Conservation (phyloP, 441 rosid species). For the Gossypium schwendimanii region DNA sequence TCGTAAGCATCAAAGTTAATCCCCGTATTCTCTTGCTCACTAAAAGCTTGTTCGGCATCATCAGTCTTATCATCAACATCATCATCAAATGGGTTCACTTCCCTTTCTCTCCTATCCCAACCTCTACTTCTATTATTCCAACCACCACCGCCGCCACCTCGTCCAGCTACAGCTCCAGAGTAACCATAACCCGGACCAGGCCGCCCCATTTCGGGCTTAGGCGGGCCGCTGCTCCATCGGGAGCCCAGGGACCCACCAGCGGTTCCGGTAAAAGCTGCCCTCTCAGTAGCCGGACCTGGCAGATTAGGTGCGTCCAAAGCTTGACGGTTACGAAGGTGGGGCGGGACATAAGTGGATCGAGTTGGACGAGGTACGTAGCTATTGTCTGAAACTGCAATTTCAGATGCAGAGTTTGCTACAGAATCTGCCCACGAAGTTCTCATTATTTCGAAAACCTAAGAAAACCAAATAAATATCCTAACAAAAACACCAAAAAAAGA, state of each 20-base stretch:
- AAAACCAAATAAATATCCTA: background rate
- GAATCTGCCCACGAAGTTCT: constrained; percentile 78
- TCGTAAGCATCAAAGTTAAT: constrained; percentile 91
- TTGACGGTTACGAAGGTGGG: constrained; percentile 59
- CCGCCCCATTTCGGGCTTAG: background rate
- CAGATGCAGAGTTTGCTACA: constrained; percentile 65
- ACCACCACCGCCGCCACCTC: constrained; percentile 40
- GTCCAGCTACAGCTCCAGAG: constrained; percentile 1
- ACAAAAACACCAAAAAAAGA: background rate
- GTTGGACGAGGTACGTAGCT: constrained; percentile 17
- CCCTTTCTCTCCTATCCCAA: constrained; percentile 58
- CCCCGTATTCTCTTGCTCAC: constrained; percentile 62
- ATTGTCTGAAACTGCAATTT: constrained; percentile 30
- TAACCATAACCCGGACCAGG: constrained; percentile 31
- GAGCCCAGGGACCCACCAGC: background rate
- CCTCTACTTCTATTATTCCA: constrained; percentile 47
- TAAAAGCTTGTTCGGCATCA: constrained; percentile 28
- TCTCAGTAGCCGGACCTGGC: constrained; percentile 39
- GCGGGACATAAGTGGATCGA: constrained; percentile 64
- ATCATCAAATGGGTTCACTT: constrained; percentile 74
- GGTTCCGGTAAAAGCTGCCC: constrained; percentile 19
- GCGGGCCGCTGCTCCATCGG: background rate
- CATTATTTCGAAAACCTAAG: background rate
- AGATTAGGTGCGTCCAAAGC: constrained; percentile 35
- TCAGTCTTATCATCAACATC: constrained; percentile 33